Conservation (phyloP, 2,329 filamentous ascomycete species). For the Cladosporium sp. region DNA sequence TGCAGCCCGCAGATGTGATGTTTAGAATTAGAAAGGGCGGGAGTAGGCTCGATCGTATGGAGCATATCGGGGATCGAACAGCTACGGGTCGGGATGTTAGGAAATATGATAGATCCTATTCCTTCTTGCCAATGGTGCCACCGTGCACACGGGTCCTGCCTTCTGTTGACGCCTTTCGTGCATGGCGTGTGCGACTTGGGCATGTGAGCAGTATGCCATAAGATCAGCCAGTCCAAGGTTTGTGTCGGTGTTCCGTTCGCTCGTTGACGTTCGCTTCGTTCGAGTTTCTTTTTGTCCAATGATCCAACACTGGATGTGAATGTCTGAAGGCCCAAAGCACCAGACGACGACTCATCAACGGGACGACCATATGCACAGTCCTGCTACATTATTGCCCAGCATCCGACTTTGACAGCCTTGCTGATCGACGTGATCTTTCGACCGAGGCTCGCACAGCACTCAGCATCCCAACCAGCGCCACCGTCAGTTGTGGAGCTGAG, state of each 20-base stretch:
- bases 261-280: not conserved
- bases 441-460: not conserved
- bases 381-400: too few relatives aligned
- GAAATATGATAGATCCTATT: conserved; percentile 1
- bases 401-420: too few relatives aligned
- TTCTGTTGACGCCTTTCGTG: not conserved
- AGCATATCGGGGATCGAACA: not conserved
- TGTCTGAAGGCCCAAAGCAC: too few relatives aligned
- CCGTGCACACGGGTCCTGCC: not conserved
- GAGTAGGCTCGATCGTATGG: not conserved
- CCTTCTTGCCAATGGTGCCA: not conserved
- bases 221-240: conserved; percentile 1
- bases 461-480: not conserved
- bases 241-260: not conserved
- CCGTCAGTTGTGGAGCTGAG: not conserved
- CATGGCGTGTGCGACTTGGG: not conserved
- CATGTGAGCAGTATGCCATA: not conserved
- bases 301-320: too few relatives aligned
- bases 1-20: not conserved
- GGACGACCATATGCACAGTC: too few relatives aligned
- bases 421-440: not conserved
- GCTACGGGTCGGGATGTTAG: not conserved
- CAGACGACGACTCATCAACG: too few relatives aligned
- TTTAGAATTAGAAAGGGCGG: not conserved
- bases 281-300: too few relatives aligned